phyloP scores from a whole-genome alignment of 2,329 filamentous ascomycete genomes.

The Aspergillus persii region DNA sequence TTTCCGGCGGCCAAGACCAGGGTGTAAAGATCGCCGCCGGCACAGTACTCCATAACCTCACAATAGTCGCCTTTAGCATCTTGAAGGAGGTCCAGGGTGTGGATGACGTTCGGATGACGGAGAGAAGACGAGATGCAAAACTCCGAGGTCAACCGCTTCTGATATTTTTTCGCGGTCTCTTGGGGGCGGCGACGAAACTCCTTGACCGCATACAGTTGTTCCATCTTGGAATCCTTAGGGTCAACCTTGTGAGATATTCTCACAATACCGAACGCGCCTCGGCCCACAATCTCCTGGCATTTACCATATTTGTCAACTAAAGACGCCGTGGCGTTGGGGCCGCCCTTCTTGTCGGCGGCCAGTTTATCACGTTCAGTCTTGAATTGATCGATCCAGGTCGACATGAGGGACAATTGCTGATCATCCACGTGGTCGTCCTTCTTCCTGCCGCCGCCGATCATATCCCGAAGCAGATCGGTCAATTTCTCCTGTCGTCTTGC shows the following conservation, averaged over 20 bases:
- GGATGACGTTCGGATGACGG: constrained; percentile 95
- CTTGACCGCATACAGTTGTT: constrained; percentile 96
- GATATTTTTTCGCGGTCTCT: constrained; percentile 95
- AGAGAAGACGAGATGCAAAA: constrained; percentile 98
- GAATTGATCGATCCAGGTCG: constrained; percentile 91
- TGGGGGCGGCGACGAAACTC: constrained; percentile 93
- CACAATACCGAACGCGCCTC: constrained; percentile 95
- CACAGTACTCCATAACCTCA: constrained; percentile 99
- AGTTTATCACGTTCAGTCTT: constrained; percentile 79
- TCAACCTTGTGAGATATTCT: constrained; percentile 95
- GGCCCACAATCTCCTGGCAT: constrained; percentile 94
- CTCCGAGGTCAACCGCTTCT: constrained; percentile 93
- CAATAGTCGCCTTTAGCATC: constrained; percentile 97
- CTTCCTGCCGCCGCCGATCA: constrained; percentile 78
- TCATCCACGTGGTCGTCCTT: constrained; percentile 60
- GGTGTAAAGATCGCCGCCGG: constrained; percentile 92
- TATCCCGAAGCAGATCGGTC: constrained; percentile 81
- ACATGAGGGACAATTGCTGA: constrained; percentile 87
- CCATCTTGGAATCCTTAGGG: constrained; percentile 69
- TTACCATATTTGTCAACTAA: constrained; percentile 97
- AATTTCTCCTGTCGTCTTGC: constrained; percentile 93
- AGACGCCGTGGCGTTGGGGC: constrained; percentile 70
- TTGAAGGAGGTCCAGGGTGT: constrained; percentile 91
- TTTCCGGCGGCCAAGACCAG: constrained; percentile 88
- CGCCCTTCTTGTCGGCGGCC: constrained; percentile 72